Evolutionary conservation across 257 asterid genomes (phyloP), one percentile per base, ranked within the genome.

Genomic region (Lycium ferocissimum): DNA sequence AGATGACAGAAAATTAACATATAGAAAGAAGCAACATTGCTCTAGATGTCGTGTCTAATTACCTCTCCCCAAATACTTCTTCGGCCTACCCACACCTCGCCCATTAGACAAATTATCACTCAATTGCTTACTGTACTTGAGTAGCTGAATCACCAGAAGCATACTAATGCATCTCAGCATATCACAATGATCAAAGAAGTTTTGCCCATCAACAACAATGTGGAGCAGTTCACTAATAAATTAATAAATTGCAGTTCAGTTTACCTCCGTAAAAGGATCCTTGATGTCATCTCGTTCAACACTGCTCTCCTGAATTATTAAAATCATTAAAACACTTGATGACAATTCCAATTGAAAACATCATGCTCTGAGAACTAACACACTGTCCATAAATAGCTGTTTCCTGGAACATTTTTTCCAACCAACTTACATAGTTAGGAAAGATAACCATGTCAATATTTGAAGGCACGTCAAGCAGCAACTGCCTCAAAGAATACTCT

Each of bases 181-280:
- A 75, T 49, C 62, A 73, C 26, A 22, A 7, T 7, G 65, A 76
- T 76, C 43, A 54, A 53, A 78, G 49, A 26, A 76, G 47, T 76
- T 12, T 26, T 4, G 18, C 63, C 82, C 82, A 53, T 78, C 4
- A 78, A 78, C 15, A 11, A 53, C 13, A 53, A 35, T 45, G 73
- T 7, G 14, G 22, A 26, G 53, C 3, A 54, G 51, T 7, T 59
- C 53, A 45, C 33, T 10, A 62, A 56, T 9, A 84, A 35, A 57
- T 26, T n/a, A 71, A 85, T 38, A n/a, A 67, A 80, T 18, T 3
- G 71, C 5, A 78, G 47, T 81, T 61, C 61, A 83, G 56, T 73
- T 82, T 94, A 97, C 99, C 99, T 97, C 98, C 0, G 98, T 94
- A 88, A 97, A 97, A 83, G 99, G 99, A 35, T 95, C 98, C 90